Percentiles rank a stretch among this genome's conserved stretches.
Conservation (phyloP, 2,329 filamentous ascomycete species). For the Chrysoporthe austroafricana region DNA sequence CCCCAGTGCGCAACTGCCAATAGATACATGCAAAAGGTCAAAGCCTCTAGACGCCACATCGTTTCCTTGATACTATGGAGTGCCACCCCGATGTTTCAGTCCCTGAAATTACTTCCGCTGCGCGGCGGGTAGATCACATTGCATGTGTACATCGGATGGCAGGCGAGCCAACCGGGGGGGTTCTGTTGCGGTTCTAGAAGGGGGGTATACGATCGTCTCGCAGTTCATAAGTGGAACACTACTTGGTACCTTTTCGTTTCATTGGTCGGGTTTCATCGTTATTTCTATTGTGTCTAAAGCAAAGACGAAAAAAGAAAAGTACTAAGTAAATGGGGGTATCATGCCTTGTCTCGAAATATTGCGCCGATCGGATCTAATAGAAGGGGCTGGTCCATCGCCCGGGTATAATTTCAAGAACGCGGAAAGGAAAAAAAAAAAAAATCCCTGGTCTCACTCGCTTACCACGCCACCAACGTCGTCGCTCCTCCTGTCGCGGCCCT, state of each 20-base stretch:
- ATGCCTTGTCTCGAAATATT: slow-evolving; percentile 12
- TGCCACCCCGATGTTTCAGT: neutral
- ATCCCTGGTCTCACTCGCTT: neutral
- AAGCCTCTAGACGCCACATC: neutral
- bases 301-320: slow-evolving; percentile 13
- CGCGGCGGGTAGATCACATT: neutral
- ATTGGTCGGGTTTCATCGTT: too few species aligned
- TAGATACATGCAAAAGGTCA: too few species aligned
- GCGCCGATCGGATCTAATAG: neutral
- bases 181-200: too few species aligned
- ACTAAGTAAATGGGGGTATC: slow-evolving; percentile 23
- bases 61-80: neutral
- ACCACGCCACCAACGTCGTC: slow-evolving; percentile 35
- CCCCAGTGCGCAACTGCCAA: neutral
- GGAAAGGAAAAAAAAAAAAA: neutral
- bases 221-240: too few species aligned
- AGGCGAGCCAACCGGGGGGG: neutral
- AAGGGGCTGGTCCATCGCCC: slow-evolving; percentile 6
- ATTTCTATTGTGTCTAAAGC: neutral
- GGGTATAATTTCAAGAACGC: slow-evolving; percentile 11
- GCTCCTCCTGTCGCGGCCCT: slow-evolving; percentile 14
- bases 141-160: neutral
- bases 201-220: neutral
- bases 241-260: too few species aligned
- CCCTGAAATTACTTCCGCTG: neutral